Base-by-base conservation (phyloP, 2,329 filamentous ascomycete genomes). In the Ceratocystiopsis minuta region DNA sequence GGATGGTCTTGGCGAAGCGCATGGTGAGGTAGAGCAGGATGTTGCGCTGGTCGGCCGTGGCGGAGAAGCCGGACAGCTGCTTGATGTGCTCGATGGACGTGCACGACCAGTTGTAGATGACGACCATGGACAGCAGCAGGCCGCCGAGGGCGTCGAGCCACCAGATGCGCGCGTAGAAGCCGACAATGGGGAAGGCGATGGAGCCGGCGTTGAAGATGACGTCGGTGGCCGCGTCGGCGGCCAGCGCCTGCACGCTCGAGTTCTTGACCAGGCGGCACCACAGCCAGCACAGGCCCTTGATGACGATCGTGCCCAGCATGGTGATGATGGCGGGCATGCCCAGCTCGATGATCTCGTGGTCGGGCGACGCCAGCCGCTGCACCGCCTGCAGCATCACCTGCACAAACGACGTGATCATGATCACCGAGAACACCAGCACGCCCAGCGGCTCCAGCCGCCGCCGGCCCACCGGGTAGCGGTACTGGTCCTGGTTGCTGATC, bases 121-220 rank as follows among this genome's bases (percentile, higher is more conserved):
- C 83, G 47, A 84, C 75, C 4, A 78, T 52, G 11, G 81, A 87
- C n/a, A 92, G 71, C 6, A 86, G 50, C 31, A 90, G 66, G 53
- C 84, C 84, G 43, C 84, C 84, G 1, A 83, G 66, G 7, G 83
- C 74, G 54, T 92, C 84, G 24, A 90, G 69, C 78, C 80, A 92
- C 84, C 84, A 90, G 43, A 87, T 66, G 14, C 66, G 63, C n/a
- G 71, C 68, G 52, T 80, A 87, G 61, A 72, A 87, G 18, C 83
- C 83, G 42, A 83, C 67, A 10, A 92, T 72, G 1, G 86, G 86
- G 54, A 93, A 93, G 18, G 90, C 68, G 53, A 93, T 90, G 48
- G 80, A 86, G 53, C 90, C 88, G 1, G 74, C 75, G 60, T 94
- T 94, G 70, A 94, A 94, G 31, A 93, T 76, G 24, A 94, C 81